These are phyloP conservation scores for Sporothrix pseudoabietina DNA, from an alignment of 2,329 filamentous ascomycete genomes.

Conservation along the genomic window DNA sequence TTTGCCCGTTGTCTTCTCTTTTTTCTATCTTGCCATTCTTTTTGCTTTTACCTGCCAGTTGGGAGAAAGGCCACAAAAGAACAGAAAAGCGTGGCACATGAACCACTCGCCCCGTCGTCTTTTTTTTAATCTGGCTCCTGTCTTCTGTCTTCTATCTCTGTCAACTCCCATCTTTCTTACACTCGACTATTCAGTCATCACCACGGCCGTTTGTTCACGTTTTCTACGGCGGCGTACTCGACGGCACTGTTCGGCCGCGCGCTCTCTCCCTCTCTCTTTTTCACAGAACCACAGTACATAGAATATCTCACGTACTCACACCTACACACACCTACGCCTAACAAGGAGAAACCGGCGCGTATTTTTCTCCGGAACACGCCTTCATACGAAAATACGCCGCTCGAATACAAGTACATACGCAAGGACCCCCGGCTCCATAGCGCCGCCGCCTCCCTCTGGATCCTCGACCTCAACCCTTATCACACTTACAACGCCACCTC, in stretches of 20 bases:
- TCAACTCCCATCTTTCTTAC: neutral
- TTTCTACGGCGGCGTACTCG: neutral
- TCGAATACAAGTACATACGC: neutral
- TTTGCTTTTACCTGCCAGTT: neutral
- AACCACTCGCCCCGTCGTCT: conserved; percentile 6
- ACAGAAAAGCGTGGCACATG: conserved; percentile 12
- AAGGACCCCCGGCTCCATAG: conserved; percentile 12
- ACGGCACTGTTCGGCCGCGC: neutral
- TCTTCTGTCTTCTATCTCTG: neutral
- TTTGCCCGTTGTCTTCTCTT: neutral
- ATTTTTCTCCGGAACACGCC: neutral
- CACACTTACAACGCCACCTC: conserved; percentile 5
- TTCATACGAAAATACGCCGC: neutral
- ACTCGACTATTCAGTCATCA: neutral
- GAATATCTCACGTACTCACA: neutral
- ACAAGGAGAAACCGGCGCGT: neutral
- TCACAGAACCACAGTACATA: neutral
- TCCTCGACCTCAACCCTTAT: neutral
- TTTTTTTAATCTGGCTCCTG: neutral
- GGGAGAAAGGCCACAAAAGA: neutral
- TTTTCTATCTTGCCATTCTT: neutral
- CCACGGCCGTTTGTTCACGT: neutral
- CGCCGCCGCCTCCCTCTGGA: neutral
- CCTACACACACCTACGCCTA: neutral
- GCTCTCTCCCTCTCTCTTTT: too few species aligned